Conservation (phyloP, 306 rosid genomes). For the Rosa rugosa region DNA sequence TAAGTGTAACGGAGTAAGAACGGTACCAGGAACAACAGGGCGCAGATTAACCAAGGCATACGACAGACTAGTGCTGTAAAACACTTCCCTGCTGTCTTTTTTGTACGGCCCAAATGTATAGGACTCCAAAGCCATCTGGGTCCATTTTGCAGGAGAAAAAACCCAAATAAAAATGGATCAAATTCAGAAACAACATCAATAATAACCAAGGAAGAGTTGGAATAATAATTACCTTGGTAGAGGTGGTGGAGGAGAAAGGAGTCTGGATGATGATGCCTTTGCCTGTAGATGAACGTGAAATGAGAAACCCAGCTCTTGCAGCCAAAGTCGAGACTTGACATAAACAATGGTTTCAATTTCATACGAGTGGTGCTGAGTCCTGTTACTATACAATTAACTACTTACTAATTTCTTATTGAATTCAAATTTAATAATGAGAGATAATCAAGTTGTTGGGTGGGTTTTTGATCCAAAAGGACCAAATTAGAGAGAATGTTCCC, state of each 20-base stretch:
- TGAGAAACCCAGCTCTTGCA: neutral
- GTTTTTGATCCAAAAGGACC: too few relatives aligned
- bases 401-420: neutral
- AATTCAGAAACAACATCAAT: neutral
- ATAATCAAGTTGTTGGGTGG: neutral
- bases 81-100: constrained; percentile 65
- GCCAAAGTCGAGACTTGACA: neutral
- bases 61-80: constrained; percentile 61
- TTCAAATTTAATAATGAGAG: too few relatives aligned
- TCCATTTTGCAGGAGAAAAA: neutral
- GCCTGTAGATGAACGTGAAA: neutral
- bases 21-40: constrained; percentile 80
- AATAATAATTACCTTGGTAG: neutral
- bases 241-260: neutral
- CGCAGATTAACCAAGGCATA: constrained; percentile 86
- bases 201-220: neutral
- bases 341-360: neutral
- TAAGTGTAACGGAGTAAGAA: neutral
- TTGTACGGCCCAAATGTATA: constrained; percentile 70
- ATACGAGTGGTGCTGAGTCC: too few relatives aligned
- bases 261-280: neutral
- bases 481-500: too few relatives aligned
- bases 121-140: constrained; percentile 57
- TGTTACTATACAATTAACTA: too few relatives aligned
- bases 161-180: neutral